Evolutionary conservation across 2,329 filamentous ascomycete genomes (phyloP), one percentile per base, ranked within the genome.

Genomic region (Salinomyces thailandicus): DNA sequence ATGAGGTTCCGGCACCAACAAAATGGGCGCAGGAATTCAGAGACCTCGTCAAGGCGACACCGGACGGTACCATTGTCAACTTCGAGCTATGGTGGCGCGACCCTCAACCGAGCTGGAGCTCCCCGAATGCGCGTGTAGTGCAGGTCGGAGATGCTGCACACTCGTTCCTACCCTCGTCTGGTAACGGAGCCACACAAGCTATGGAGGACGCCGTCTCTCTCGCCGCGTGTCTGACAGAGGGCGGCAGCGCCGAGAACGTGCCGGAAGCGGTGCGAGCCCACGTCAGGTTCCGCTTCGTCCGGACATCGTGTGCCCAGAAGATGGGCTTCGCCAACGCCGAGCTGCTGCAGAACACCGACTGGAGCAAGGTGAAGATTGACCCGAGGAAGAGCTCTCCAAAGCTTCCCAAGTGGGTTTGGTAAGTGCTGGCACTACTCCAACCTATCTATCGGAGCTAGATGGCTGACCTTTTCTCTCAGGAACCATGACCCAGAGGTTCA

Each of bases 71-170:
- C 11, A 46, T 52, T 5, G 60, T 73, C 1, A 68, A 72, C 46
- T 74, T 69, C 68, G 71, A 71, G 45, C 66, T 73, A 17, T 68
- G 69, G 28, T 72, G 70, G 41, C 62, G 70, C 29, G 67, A 72
- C 45, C 70, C 69, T 0, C 55, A 70, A 6, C 64, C 68, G 0
- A 67, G 61, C 0, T 73, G 69, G 69, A 60, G 71, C 3, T 69
- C 66, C 0, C 54, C 56, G 11, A 64, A 63, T 35, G 63, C 67
- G 31, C 60, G 62, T 18, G 68, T 74, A 32, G 64, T 64, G 2
- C 57, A 73, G 27, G 52, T 73, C 2, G 71, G 71, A 3, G 71
- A 74, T 43, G 66, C 66, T 29, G 72, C 69, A 33, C 70, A 73
- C 46, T 60, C 69, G 0, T 71, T 72, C 47, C 48, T 73, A 5